phyloP scores from a whole-genome alignment of 2,329 filamentous ascomycete species.

The Ilyonectria robusta region DNA sequence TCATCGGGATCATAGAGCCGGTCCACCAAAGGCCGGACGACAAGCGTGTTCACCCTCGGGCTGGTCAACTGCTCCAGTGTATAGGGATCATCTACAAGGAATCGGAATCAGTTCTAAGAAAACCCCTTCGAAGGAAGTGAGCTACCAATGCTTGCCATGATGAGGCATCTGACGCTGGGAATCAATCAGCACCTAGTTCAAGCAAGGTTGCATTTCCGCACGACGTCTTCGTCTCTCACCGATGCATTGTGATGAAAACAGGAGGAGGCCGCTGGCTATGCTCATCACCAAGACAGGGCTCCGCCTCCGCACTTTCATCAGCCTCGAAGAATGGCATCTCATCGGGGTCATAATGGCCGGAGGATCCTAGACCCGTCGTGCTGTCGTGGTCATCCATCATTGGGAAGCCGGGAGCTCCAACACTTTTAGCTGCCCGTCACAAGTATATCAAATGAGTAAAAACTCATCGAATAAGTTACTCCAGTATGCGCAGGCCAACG shows the following conservation, averaged over 20 bases:
- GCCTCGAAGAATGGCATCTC: background rate
- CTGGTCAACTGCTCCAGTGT: conserved; percentile 72
- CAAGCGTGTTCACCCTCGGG: conserved; percentile 74
- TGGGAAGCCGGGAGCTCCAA: background rate
- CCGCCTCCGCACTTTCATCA: conserved; percentile 1
- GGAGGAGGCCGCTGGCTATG: background rate
- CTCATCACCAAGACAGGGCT: background rate
- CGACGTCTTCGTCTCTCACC: background rate
- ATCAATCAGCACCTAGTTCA: conserved; percentile 5
- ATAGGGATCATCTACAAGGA: conserved; percentile 54
- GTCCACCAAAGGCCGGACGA: conserved; percentile 76
- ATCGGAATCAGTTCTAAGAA: background rate
- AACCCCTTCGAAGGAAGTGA: background rate
- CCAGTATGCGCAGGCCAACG: background rate
- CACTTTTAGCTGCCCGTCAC: background rate
- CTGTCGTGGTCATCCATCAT: background rate
- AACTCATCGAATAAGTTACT: background rate
- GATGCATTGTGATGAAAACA: background rate
- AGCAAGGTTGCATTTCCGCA: background rate
- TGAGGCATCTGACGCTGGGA: background rate
- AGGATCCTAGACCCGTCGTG: background rate
- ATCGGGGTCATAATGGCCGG: background rate
- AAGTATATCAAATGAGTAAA: background rate
- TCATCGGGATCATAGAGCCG: conserved; percentile 74
- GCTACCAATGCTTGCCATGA: background rate